Base-by-base conservation (phyloP, 169 alveolate species). In the Miamiensis avidus region DNA sequence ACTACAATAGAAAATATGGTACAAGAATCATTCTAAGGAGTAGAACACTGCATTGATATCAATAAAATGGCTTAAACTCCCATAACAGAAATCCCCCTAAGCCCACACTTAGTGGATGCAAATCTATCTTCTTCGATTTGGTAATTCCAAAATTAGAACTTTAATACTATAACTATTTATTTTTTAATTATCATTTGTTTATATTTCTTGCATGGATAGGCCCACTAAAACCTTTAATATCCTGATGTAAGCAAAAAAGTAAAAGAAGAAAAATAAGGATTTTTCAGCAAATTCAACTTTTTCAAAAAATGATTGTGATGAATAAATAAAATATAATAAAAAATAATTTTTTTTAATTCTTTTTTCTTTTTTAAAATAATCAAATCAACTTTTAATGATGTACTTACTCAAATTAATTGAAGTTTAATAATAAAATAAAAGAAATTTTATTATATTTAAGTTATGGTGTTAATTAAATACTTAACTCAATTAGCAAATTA, bases 21-120 rank as follows among this genome's bases (percentile, higher is more conserved):
- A 33, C 27, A 79, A 79, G 76, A 79, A 1, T 79, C 16, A 29
- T 64, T 34, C 34, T 34, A 79, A 79, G 76, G 84, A 49, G 28
- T n/a, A 34, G 64, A 65, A 15, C 27, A n/a, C n/a, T 29, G 64
- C 29, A 29, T 64, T 11, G 33, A 74, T 29, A 49, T 79, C 29
- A 79, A 49, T 29, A 79, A 72, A 49, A 29, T 79, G 16, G 31
- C 34, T 15, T 49, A 31, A 28, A 49, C 64, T 49, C 84, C 84
- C 25, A 79, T 79, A 29, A 25, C 29, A 29, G 64, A 33, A 29
- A 30, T 79, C 84, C 84, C 30, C 84, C 84, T 79, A 79, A 65
- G 49, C 74, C 76, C 27, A 6, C 27, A 16, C 25, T 49, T 49
- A 74, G 64, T 79, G 76, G 84, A 29, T 79, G 84, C 49, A 79